phyloP scores from a whole-genome alignment of 2,329 filamentous ascomycete species.

The Neonectria ditissima region DNA sequence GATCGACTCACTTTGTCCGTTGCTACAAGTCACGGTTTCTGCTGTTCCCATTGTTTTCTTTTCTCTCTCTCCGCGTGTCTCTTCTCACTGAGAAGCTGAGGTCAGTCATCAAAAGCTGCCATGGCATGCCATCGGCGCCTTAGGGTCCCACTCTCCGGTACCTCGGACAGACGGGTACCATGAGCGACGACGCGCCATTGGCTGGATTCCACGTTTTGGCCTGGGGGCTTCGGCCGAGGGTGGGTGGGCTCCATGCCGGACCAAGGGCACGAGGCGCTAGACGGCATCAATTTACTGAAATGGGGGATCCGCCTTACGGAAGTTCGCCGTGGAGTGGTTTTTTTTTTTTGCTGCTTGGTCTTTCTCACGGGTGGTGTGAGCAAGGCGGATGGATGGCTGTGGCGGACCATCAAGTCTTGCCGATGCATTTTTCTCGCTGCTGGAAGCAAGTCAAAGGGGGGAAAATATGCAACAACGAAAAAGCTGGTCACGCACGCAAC shows the following conservation, averaged over 20 bases:
- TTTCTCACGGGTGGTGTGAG: too few species aligned
- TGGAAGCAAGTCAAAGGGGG: too few species aligned
- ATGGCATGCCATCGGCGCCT: constrained; percentile 1
- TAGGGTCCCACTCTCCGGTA: constrained; percentile 16
- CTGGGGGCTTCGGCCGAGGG: constrained; percentile 28
- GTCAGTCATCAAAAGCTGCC: constrained; percentile 4
- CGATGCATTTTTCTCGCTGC: background rate
- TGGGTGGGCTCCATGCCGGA: constrained; percentile 21
- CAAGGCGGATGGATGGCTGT: too few species aligned
- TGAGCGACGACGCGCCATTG: constrained; percentile 9
- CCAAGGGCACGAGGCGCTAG: constrained; percentile 21
- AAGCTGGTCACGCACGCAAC: constrained; percentile 21
- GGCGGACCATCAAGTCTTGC: background rate
- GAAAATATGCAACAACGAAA: background rate
- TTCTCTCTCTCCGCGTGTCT: background rate
- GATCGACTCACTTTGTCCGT: constrained; percentile 1
- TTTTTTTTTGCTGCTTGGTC: too few species aligned
- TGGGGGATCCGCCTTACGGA: background rate
- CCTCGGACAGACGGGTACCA: constrained; percentile 28
- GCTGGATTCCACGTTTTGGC: background rate
- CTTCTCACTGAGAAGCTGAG: background rate
- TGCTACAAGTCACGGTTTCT: constrained; percentile 9
- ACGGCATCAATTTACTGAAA: background rate
- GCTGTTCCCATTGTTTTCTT: constrained; percentile 7
- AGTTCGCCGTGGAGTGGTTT: background rate